phyloP scores from a whole-genome alignment of 2,329 filamentous ascomycete genomes.

The Talaromyces sp. region DNA sequence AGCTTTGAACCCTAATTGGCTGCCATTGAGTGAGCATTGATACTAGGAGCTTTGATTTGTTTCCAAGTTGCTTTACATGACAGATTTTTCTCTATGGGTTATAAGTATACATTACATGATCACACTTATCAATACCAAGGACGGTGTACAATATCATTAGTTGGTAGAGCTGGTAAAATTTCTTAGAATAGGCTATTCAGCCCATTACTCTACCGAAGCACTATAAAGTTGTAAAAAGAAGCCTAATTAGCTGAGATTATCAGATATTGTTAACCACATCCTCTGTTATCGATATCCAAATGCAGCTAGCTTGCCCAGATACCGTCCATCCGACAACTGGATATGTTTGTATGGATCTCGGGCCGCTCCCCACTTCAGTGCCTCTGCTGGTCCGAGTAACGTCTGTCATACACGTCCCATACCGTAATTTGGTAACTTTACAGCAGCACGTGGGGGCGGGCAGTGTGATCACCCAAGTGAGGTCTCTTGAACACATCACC shows the following conservation, averaged over 20 bases:
- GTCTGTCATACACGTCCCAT: background rate
- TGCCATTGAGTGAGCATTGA: background rate
- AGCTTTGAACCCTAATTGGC: background rate
- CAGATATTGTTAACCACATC: background rate
- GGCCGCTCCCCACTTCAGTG: constrained; percentile 8
- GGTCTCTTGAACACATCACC: background rate
- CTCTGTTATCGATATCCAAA: background rate
- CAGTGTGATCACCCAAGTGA: background rate
- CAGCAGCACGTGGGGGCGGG: background rate
- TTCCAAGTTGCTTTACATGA: too few species aligned
- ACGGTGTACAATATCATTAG: too few species aligned
- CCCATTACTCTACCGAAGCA: too few species aligned
- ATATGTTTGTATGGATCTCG: constrained; percentile 1
- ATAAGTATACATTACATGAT: too few species aligned
- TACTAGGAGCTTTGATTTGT: background rate
- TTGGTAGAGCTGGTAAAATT: too few species aligned
- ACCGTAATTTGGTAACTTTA: background rate
- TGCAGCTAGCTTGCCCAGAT: background rate
- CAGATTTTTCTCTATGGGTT: too few species aligned
- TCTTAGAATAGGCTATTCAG: too few species aligned
- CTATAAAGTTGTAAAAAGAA: too few species aligned
- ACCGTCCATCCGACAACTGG: background rate
- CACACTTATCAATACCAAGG: too few species aligned
- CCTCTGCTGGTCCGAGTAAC: background rate
- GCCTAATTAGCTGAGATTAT: background rate